Evolutionary conservation across 2,329 filamentous ascomycete species (phyloP).

Genomic region (Sporothrix phasma): DNA sequence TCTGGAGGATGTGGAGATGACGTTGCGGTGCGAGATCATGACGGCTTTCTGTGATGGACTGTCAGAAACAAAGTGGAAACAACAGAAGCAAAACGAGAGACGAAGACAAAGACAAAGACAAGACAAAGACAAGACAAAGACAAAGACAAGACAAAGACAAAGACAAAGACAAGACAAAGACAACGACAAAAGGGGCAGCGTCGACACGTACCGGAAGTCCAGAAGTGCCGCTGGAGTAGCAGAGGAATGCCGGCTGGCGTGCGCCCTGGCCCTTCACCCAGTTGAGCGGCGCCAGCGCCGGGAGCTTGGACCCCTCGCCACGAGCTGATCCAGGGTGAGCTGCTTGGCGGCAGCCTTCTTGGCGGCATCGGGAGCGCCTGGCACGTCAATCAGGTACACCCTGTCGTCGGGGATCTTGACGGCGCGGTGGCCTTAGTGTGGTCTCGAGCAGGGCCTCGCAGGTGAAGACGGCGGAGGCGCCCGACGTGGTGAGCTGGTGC

Average conservation of each 20-base stretch:
- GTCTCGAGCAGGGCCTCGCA: conserved; percentile 53
- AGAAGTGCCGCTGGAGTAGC: conserved; percentile 62
- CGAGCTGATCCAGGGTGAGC: conserved; percentile 54
- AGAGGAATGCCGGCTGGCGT: conserved; percentile 55
- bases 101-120: no score
- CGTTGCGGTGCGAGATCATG: conserved; percentile 65
- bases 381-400: conserved; percentile 56
- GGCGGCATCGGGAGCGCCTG: conserved; percentile 32
- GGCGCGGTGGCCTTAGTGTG: conserved; percentile 53
- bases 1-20: conserved; percentile 61
- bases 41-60: conserved; percentile 53
- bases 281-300: conserved; percentile 35
- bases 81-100: background rate
- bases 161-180: no score
- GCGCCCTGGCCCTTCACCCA: conserved; percentile 48
- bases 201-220: conserved; percentile 47
- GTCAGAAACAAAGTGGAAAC: background rate
- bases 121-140: no score
- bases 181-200: no score
- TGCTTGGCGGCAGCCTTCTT: background rate
- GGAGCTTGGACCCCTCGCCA: conserved; percentile 33
- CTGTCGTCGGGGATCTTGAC: conserved; percentile 50
- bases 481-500: conserved; percentile 55
- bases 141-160: no score
- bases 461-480: conserved; percentile 59